Conservation (phyloP, 2,329 filamentous ascomycete species). For the Fusarium sororula region DNA sequence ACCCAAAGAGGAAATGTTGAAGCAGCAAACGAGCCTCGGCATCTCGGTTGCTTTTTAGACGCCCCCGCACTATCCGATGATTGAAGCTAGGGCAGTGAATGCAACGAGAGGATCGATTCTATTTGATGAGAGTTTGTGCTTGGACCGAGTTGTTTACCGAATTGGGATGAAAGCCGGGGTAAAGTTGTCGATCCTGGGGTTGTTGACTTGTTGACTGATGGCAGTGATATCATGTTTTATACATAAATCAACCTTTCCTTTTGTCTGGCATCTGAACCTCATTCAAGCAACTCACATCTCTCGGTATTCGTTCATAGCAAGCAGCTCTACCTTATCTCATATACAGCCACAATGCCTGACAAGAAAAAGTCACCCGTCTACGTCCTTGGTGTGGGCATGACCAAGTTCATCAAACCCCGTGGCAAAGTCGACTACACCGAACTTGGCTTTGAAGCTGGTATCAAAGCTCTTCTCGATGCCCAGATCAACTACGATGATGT, state of each 20-base stretch:
- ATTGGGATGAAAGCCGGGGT: slow-evolving; percentile 19
- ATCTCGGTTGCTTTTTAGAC: slow-evolving; percentile 25
- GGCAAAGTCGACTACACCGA: slow-evolving; percentile 95
- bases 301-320: not conserved
- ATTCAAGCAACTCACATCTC: not conserved
- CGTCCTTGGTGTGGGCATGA: slow-evolving; percentile 97
- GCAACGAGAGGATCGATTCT: slow-evolving; percentile 1
- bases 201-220: not conserved
- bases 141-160: slow-evolving; percentile 21
- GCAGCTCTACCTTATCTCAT: not conserved
- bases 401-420: slow-evolving; percentile 97
- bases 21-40: slow-evolving; percentile 27
- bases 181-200: slow-evolving; percentile 2
- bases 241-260: not conserved
- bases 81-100: slow-evolving; percentile 25
- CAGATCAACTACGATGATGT: slow-evolving; percentile 97
- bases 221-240: slow-evolving; percentile 11
- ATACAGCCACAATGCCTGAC: slow-evolving; percentile 54
- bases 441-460: slow-evolving; percentile 89
- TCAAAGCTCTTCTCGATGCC: slow-evolving; percentile 86
- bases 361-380: slow-evolving; percentile 70
- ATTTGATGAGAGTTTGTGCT: slow-evolving; percentile 10
- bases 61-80: slow-evolving; percentile 31
- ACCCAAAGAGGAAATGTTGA: slow-evolving; percentile 9
- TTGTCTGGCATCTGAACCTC: not conserved